A percentile compares a stretch with the other conserved stretches of the same genome.
Evolutionary conservation across 129 eudicot species (phyloP).

Genomic region (Lactuca saligna): DNA sequence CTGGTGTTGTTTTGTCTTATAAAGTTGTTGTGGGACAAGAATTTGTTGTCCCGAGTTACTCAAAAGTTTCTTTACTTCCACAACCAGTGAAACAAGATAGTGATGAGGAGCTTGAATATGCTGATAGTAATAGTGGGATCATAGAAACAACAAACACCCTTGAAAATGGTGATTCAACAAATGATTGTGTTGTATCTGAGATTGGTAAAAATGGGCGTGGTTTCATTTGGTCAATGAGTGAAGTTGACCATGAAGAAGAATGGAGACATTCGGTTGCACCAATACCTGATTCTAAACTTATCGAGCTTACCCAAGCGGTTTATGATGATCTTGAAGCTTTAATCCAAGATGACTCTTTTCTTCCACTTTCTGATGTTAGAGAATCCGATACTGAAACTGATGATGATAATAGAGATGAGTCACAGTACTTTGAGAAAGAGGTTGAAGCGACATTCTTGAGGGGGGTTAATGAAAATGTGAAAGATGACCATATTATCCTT

Average conservation of each 20-base stretch:
- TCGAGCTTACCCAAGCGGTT: conserved; percentile 43
- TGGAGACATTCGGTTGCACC: conserved; percentile 96
- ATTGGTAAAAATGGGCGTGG: conserved; percentile 83
- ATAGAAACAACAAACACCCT: conserved; percentile 33
- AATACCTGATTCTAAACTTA: conserved; percentile 65
- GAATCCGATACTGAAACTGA: conserved; percentile 62
- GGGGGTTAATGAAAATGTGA: conserved; percentile 72
- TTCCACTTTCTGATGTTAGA: conserved; percentile 58
- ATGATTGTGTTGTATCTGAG: conserved; percentile 46
- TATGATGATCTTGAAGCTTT: conserved; percentile 48
- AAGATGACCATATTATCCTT: conserved; percentile 67
- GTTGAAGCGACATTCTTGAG: conserved; percentile 87
- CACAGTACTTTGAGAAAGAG: conserved; percentile 69
- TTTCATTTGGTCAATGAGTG: conserved; percentile 75
- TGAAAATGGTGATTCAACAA: conserved; percentile 43
- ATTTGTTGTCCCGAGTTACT: conserved; percentile 83
- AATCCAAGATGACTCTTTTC: conserved; percentile 38
- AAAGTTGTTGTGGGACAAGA: conserved; percentile 72
- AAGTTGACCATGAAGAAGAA: conserved; percentile 74
- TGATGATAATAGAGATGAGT: conserved; percentile 56
- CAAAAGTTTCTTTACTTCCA: conserved; percentile 80
- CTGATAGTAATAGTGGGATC: conserved; percentile 60
- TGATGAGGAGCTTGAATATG: conserved; percentile 97
- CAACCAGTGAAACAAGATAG: conserved; percentile 86
- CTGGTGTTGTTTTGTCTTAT: conserved; percentile 80